Evolutionary conservation across 106 monocot genomes (phyloP).

Genomic region (Acorus gramineus): DNA sequence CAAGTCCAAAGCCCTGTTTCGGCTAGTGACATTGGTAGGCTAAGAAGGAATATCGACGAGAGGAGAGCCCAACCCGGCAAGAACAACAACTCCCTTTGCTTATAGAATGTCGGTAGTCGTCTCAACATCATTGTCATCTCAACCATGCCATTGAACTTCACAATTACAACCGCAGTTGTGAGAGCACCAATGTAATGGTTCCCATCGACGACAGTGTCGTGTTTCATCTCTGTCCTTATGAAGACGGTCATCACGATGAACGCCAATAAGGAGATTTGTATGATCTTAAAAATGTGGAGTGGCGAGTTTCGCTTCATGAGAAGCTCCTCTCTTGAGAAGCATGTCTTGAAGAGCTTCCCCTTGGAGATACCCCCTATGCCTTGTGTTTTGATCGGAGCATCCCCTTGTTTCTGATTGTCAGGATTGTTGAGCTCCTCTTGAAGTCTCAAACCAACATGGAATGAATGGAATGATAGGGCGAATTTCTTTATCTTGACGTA

Average conservation of each 20-base stretch:
- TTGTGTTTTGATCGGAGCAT: constrained; percentile 2
- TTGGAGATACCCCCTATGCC: constrained; percentile 21
- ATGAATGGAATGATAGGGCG: constrained; percentile 32
- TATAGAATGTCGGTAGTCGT: constrained; percentile 61
- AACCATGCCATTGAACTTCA: constrained; percentile 81
- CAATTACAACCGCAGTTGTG: constrained; percentile 46
- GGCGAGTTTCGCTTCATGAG: constrained; percentile 51
- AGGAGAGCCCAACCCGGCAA: constrained; percentile 69
- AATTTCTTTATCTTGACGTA: constrained; percentile 39
- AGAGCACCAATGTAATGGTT: constrained; percentile 52
- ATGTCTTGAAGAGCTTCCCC: constrained; percentile 58
- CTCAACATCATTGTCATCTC: constrained; percentile 53
- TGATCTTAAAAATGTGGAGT: constrained; percentile 56
- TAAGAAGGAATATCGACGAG: constrained; percentile 39
- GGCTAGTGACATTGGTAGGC: constrained; percentile 43
- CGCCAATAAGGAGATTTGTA: constrained; percentile 49
- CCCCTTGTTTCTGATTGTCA: background rate
- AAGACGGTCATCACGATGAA: constrained; percentile 60
- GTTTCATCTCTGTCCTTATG: constrained; percentile 39
- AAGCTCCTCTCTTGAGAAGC: constrained; percentile 52
- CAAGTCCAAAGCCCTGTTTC: constrained; percentile 56
- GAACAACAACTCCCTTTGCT: constrained; percentile 53
- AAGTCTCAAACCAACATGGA: constrained; percentile 13
- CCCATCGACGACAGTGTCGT: constrained; percentile 34
- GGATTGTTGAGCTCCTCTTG: constrained; percentile 8